Base-by-base conservation (phyloP, 2,329 filamentous ascomycete species). In the Penicillium sp. region DNA sequence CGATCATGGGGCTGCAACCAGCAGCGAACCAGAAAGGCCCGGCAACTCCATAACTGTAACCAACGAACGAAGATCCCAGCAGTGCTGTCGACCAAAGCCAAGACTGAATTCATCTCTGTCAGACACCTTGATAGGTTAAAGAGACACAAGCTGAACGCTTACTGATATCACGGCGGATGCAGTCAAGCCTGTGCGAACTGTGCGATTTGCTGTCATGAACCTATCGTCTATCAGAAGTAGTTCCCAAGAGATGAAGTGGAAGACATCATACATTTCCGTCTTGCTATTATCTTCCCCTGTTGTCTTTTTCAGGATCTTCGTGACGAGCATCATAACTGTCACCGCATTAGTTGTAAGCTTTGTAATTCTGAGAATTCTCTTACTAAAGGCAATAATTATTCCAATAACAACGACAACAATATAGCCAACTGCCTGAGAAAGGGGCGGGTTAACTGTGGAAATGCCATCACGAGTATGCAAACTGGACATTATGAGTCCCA, bases 11-110 rank as follows among this genome's bases (percentile, higher is more conserved):
- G 9, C 77, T 81, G 46, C 79, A 81, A 1, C 81, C 82, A 42
- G 81, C 81, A 2, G 81, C 81, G 54, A 81, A 85, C 82, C 81
- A 85, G 51, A 85, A 83, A 0, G 81, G 81, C 0, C 81, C 81
- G 1, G 81, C 78, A 1, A 84, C 71, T 0, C 83, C 83, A 60
- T 81, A 83, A 46, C 76, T 75, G 58, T 84, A 83, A 1, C 81
- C 81, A 0, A 83, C 79, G 2, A 82, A 70, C 0, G 75, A 75
- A 9, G 78, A 79, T 0, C 80, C 79, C 0, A 83, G 68, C 58
- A 83, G 75, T 0, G 81, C 79, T 0, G 80, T 83, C 19, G 77
- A 80, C 79, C 79, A 83, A 2, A 82, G 73, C 81, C 81, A 83
- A 0, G 79, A 81, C 28, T 72, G 5, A 13, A 14, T n/a, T 5